Percentiles rank a stretch among this genome's conserved stretches.
Evolutionary conservation across 1,139 yeast genomes (phyloP).

Genomic region (Nakaseomyces glabratus): DNA sequence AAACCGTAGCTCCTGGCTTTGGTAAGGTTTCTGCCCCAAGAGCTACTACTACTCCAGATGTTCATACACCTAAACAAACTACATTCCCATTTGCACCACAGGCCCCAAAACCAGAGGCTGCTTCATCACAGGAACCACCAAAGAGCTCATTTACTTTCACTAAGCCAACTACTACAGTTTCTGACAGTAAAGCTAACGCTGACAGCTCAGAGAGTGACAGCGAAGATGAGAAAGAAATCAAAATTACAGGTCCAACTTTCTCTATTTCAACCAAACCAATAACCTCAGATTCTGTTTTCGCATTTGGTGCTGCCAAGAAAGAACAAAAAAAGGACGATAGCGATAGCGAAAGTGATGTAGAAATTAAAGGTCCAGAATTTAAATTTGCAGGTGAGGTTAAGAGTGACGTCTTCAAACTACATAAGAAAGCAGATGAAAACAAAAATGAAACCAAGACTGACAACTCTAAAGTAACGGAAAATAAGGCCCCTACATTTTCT

Average conservation of each 20-base stretch:
- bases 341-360: slow-evolving; percentile 48
- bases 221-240: slow-evolving; percentile 35
- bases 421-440: slow-evolving; percentile 12
- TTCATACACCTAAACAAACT: slow-evolving; percentile 6
- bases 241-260: slow-evolving; percentile 60
- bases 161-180: too few relatives aligned
- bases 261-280: slow-evolving; percentile 46
- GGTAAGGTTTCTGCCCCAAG: slow-evolving; percentile 7
- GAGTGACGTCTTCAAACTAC: slow-evolving; percentile 43
- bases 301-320: slow-evolving; percentile 44
- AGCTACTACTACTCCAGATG: slow-evolving; percentile 7
- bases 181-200: slow-evolving; percentile 32
- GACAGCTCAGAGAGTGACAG: slow-evolving; percentile 34
- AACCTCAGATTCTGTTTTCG: slow-evolving; percentile 49
- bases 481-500: slow-evolving; percentile 17
- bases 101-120: slow-evolving; percentile 3
- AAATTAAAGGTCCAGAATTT: slow-evolving; percentile 56
- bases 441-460: slow-evolving; percentile 11
- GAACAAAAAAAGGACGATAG: slow-evolving; percentile 36
- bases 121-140: slow-evolving; percentile 4
- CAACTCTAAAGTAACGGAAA: slow-evolving; percentile 8
- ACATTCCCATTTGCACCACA: slow-evolving; percentile 3
- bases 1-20: slow-evolving; percentile 1
- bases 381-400: slow-evolving; percentile 41
- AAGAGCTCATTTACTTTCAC: slow-evolving; percentile 1